Percentiles rank a stretch among this genome's conserved stretches.
Evolutionary conservation across 805 yeast genomes (phyloP).

Genomic region (Schwanniomyces yamadae): DNA sequence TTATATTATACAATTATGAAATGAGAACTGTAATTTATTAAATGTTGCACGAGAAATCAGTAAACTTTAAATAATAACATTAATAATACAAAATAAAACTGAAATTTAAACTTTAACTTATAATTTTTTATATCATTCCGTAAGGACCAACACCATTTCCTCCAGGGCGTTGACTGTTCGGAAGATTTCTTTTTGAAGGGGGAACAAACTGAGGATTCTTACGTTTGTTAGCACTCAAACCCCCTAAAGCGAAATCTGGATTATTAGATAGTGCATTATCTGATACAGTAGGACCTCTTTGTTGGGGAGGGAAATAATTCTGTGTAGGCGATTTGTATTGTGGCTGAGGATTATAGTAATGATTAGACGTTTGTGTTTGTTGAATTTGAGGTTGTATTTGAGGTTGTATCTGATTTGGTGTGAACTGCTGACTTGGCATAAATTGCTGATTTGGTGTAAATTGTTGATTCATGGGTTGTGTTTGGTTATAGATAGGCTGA

Average conservation of each 20-base stretch:
- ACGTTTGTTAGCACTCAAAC: constrained; percentile 26
- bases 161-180: constrained; percentile 1
- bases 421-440: constrained; percentile 2
- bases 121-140: constrained; percentile 9
- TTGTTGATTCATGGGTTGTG: constrained; percentile 7
- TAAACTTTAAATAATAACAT: background rate
- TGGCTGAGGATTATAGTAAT: constrained; percentile 5
- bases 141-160: constrained; percentile 20
- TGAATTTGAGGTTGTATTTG: constrained; percentile 15
- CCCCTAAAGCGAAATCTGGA: constrained; percentile 41
- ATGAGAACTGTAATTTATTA: too few species aligned
- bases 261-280: constrained; percentile 38
- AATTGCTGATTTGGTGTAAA: constrained; percentile 2
- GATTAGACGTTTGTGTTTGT: constrained; percentile 17
- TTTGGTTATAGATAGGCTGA: constrained; percentile 10
- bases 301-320: constrained; percentile 7
- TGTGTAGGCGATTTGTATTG: constrained; percentile 5
- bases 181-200: constrained; percentile 15
- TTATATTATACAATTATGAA: too few species aligned
- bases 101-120: background rate
- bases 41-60: too few species aligned
- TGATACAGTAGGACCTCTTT: constrained; percentile 29
- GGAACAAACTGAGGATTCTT: constrained; percentile 22
- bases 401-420: constrained; percentile 5
- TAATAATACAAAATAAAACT: constrained; percentile 1